Evolutionary conservation across 495 filamentous ascomycete species (phyloP).

Genomic region (Lepraria neglecta): DNA sequence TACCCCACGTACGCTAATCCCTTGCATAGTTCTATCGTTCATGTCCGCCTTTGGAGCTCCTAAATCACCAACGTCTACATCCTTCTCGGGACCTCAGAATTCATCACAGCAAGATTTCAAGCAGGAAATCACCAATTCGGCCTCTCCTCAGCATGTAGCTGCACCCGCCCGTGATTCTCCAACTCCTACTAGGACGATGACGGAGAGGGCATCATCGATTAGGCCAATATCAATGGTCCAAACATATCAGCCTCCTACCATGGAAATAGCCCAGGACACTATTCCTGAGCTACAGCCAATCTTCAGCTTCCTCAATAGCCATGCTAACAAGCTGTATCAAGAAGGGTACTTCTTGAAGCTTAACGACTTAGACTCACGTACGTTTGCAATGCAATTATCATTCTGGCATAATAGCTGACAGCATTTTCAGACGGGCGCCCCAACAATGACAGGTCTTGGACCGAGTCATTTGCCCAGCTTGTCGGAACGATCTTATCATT

Average conservation of each 20-base stretch:
- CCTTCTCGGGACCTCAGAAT: slow-evolving; percentile 29
- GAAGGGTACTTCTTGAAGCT: slow-evolving; percentile 97
- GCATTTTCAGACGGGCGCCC: slow-evolving; percentile 66
- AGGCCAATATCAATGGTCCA: slow-evolving; percentile 62
- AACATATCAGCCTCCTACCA: slow-evolving; percentile 78
- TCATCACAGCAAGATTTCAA: slow-evolving; percentile 13
- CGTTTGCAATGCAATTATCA: slow-evolving; percentile 33
- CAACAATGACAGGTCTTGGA: slow-evolving; percentile 81
- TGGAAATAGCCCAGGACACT: slow-evolving; percentile 79
- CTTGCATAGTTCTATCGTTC: slow-evolving; percentile 54
- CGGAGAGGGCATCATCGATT: slow-evolving; percentile 38
- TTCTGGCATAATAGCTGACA: slow-evolving; percentile 18
- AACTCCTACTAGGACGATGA: slow-evolving; percentile 26
- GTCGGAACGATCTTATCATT: slow-evolving; percentile 90
- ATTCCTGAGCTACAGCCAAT: slow-evolving; percentile 89
- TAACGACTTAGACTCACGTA: slow-evolving; percentile 86
- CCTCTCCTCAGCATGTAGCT: slow-evolving; percentile 27
- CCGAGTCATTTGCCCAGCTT: slow-evolving; percentile 94
- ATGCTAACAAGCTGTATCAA: slow-evolving; percentile 92
- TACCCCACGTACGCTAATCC: slow-evolving; percentile 7
- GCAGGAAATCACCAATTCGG: slow-evolving; percentile 19
- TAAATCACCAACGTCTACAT: slow-evolving; percentile 30
- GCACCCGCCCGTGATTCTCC: slow-evolving; percentile 33
- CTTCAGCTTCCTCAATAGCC: slow-evolving; percentile 89
- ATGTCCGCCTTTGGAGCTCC: slow-evolving; percentile 52